Conservation (phyloP, 2,329 filamentous ascomycete genomes). For the Nannizziopsis arthrosporioides region DNA sequence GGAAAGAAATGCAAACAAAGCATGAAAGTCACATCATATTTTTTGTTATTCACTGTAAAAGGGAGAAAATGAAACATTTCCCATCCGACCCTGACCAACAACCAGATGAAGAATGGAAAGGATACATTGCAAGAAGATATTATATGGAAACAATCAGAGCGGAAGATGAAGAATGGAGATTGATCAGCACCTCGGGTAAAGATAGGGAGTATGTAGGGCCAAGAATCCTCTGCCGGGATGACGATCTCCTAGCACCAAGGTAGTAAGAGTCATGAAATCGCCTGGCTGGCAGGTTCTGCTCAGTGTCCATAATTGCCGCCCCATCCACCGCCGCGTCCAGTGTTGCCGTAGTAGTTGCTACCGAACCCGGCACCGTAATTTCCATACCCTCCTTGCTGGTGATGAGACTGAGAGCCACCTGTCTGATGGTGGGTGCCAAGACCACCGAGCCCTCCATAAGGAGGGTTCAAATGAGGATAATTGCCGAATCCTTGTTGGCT, state of each 20-base stretch:
- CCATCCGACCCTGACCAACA: constrained; percentile 10
- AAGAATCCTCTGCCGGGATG: background rate
- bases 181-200: background rate
- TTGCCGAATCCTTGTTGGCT: constrained; percentile 46
- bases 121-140: background rate
- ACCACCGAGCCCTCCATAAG: constrained; percentile 38
- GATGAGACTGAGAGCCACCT: constrained; percentile 29
- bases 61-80: background rate
- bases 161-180: background rate
- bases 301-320: constrained; percentile 39
- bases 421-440: constrained; percentile 30
- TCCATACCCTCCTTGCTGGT: constrained; percentile 32
- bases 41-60: constrained; percentile 10
- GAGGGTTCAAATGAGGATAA: constrained; percentile 45
- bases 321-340: constrained; percentile 34
- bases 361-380: constrained; percentile 34
- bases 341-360: constrained; percentile 35
- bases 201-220: background rate
- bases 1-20: constrained; percentile 13
- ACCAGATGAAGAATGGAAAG: constrained; percentile 3
- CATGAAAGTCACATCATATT: constrained; percentile 10
- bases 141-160: constrained; percentile 6
- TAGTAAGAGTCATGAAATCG: background rate
- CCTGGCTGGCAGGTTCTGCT: constrained; percentile 12
- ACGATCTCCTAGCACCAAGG: background rate